Base-by-base conservation (phyloP, 768 basidiomycete genomes). In the Tephrocybe sp. region DNA sequence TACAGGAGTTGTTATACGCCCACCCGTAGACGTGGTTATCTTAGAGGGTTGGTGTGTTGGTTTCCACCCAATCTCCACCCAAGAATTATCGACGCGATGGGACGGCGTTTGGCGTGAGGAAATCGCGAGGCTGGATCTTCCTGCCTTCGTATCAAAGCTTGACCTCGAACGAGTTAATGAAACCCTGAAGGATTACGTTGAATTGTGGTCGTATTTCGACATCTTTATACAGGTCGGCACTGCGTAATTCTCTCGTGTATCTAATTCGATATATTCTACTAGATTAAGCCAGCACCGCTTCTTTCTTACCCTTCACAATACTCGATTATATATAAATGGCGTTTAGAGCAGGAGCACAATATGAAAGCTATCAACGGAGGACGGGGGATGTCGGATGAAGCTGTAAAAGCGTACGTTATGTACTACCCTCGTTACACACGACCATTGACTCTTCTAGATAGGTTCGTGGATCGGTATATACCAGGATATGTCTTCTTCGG, bases 41-140 rank as follows among this genome's bases (percentile, higher is more conserved):
- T 71, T 99, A 41, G 97, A 99, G 70, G 97, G 97, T 9, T 99
- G 97, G 97, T 93, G 87, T 67, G 82, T 89, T 19, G 95, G 96
- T 0, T 98, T 97, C 63, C 75, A 77, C 43, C 85, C 92, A 1
- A 73, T 91, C 5, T 58, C 71, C 0, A 38, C 56, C 15, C 66
- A 71, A 9, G 79, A 81, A 52, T 64, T 92, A 27, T 73, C 80
- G 36, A 62, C 61, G 31, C 70, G 76, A 25, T 92, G 86, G 79
- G 64, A 70, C 32, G 71, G 71, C 2, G 51, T 58, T 9, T 81
- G 78, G 75, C 64, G 56, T 37, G 60, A 64, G 28, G 73, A 76
- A 54, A 60, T 64, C n/a, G 49, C 49, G 51, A 64, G 56, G 34
- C 66, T 79, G 9, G 63, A 66, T 18, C 60, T 79, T 11, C 54